Base-by-base conservation (phyloP, 805 yeast species). In the Jamesozyma jinghongensis region DNA sequence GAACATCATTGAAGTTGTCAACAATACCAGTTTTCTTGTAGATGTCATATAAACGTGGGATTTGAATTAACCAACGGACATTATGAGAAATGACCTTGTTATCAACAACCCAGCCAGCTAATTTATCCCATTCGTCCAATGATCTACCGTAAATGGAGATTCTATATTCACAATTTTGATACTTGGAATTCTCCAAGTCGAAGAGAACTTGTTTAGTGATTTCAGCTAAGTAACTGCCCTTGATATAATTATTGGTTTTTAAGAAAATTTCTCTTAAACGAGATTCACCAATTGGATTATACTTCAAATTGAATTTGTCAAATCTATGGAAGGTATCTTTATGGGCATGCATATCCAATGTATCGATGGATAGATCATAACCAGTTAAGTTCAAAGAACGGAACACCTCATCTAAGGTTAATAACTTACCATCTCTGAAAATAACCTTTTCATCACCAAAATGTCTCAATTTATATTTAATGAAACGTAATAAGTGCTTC, bases 291-390 rank as follows among this genome's bases (percentile, higher is more conserved):
- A 92, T 82, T 17, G 99, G 99, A 59, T 92, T 92, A 67, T 92
- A 92, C 62, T 92, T 94, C 66, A 92, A 71, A 62, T 92, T 92
- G 73, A 92, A 92, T 65, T 92, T 92, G 65, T 92, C 99, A 58
- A 92, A 92, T 54, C 99, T 74, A 63, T 92, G 99, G 74, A 92
- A 92, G 1, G 97, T 84, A 56, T 92, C 99, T 49, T 88, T 84
- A 62, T 92, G 98, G 4, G 99, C 99, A 64, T 92, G 99, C 99
- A 92, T 92, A 64, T 92, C 99, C 50, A 92, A 72, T 2, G 98
- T 94, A 56, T 92, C 99, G 54, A 92, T 92, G 43, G 94, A 83
- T 44, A 92, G 70, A 59, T 92, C 98, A 59, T 94, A 92, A 1
- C 97, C 97, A 0, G 95, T 81, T 45, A 92, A 72, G 41, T 85